A percentile compares a stretch with the other conserved stretches of the same genome.
These are phyloP conservation scores for Magnolia changhungtana DNA, from an alignment of 164 flowering plant genomes.

Conservation along the genomic window DNA sequence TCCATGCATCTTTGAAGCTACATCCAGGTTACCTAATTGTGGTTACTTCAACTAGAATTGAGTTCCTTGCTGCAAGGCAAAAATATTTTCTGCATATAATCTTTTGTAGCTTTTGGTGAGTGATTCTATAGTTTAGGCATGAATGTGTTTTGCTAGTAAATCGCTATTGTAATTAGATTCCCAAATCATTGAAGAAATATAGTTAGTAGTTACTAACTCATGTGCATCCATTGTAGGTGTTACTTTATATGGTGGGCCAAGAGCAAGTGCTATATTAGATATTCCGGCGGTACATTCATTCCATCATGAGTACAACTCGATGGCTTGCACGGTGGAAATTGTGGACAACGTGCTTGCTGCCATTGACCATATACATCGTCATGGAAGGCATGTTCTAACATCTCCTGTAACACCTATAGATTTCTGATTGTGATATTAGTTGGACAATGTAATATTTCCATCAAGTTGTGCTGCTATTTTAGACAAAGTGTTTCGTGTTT, in stretches of 20 bases:
- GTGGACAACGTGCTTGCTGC: conserved; percentile 89
- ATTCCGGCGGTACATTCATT: conserved; percentile 59
- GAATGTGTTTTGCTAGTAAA: not conserved
- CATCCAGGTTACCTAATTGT: not conserved
- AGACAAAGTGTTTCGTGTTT: not conserved
- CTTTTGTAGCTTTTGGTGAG: too few species aligned
- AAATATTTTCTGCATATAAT: too few species aligned
- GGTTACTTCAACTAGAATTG: too few species aligned
- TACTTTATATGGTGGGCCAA: conserved; percentile 79
- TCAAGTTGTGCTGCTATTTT: not conserved
- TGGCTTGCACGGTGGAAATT: conserved; percentile 86
- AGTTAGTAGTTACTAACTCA: not conserved
- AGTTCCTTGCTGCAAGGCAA: too few species aligned
- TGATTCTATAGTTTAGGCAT: too few species aligned
- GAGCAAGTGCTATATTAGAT: conserved; percentile 51
- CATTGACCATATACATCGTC: conserved; percentile 81
- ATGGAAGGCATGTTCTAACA: conserved; percentile 68
- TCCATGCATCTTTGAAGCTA: not conserved
- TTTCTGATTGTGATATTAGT: not conserved
- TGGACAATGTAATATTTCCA: not conserved
- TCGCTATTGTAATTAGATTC: not conserved
- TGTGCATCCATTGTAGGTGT: conserved; percentile 52
- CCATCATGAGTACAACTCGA: conserved; percentile 84
- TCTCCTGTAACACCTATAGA: not conserved
- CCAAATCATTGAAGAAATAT: not conserved